These are phyloP conservation scores for Thielaviopsis cerberus DNA, from an alignment of 2,329 filamentous ascomycete species.

Conservation along the genomic window DNA sequence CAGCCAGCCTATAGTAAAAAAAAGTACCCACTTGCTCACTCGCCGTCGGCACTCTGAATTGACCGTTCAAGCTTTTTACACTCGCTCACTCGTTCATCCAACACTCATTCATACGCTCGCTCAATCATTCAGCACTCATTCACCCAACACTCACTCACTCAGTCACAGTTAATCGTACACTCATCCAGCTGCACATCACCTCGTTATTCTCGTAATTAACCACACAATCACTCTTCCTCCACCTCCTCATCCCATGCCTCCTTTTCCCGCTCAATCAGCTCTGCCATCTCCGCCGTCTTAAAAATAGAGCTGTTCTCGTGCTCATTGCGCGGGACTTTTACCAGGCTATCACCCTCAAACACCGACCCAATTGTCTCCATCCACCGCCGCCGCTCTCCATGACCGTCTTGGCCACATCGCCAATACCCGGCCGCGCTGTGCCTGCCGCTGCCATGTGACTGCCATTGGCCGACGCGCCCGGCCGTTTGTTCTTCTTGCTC, in stretches of 20 bases:
- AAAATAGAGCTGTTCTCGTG: conserved; percentile 57
- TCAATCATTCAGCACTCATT: too few species aligned
- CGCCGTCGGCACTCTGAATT: too few species aligned
- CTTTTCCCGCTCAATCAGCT: conserved; percentile 55
- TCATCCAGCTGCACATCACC: background rate
- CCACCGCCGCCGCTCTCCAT: conserved; percentile 89
- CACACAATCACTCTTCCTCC: conserved; percentile 32
- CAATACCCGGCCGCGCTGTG: conserved; percentile 60
- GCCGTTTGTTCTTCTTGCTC: conserved; percentile 73
- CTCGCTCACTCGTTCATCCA: too few species aligned
- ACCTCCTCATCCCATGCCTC: conserved; percentile 69
- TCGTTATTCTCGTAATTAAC: too few species aligned
- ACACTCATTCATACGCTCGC: too few species aligned
- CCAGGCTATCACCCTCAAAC: conserved; percentile 65
- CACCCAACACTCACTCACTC: background rate
- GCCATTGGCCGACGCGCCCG: conserved; percentile 56
- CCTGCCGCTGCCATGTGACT: conserved; percentile 44
- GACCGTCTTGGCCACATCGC: conserved; percentile 73
- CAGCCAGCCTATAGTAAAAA: too few species aligned
- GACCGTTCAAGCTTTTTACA: too few species aligned
- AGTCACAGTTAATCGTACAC: background rate
- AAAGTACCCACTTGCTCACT: too few species aligned
- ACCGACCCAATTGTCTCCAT: conserved; percentile 79
- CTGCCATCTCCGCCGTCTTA: conserved; percentile 50
- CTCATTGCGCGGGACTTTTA: conserved; percentile 45